A percentile compares a stretch with the other conserved stretches of the same genome.
Conservation (phyloP, 179 eudicot species). For the Gypsophila paniculata region DNA sequence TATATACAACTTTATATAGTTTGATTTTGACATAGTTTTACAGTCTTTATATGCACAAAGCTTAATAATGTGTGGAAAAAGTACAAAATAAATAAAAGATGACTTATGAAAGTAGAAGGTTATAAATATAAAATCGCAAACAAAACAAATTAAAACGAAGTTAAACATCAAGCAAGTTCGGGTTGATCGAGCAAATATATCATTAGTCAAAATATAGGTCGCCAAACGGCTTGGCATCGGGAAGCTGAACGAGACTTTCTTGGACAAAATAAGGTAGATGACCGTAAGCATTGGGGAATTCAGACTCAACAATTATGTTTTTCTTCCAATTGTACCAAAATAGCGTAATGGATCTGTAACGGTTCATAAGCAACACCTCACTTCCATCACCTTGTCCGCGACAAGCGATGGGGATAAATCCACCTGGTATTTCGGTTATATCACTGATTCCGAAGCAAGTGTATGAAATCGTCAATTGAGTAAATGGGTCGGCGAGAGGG, state of each 20-base stretch:
- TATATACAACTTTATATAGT: no score
- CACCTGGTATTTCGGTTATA: background rate
- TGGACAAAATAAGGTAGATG: background rate
- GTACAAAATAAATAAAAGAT: no score
- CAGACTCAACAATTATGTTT: background rate
- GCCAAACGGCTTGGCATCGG: background rate
- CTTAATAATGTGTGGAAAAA: no score
- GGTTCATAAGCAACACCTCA: background rate
- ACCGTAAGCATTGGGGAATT: background rate
- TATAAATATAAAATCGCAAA: no score
- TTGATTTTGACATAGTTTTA: no score
- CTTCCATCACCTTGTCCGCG: background rate
- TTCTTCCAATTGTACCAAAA: constrained; percentile 4
- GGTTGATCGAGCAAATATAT: no score
- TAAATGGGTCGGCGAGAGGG: background rate
- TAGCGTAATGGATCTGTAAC: background rate
- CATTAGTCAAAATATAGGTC: background rate
- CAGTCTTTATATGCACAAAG: no score
- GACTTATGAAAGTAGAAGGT: no score
- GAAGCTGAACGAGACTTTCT: constrained; percentile 1
- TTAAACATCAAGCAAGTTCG: no score
- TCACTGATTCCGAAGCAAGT: background rate
- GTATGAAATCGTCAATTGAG: background rate
- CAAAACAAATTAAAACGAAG: no score
- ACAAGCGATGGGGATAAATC: background rate